Evolutionary conservation across 768 basidiomycete species (phyloP).

Genomic region (Dentipellis sp.): DNA sequence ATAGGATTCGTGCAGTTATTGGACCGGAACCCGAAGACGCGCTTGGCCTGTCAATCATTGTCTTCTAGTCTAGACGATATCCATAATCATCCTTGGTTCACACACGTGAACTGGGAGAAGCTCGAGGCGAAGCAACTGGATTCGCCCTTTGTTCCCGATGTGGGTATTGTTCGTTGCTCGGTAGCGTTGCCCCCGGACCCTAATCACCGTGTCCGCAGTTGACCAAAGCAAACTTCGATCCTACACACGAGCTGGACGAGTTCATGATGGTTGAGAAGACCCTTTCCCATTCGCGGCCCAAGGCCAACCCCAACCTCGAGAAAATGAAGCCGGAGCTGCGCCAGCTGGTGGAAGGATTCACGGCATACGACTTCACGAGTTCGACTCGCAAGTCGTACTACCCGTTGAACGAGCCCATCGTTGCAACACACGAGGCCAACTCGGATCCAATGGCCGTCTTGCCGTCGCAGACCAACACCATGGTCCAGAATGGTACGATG

Average conservation of each 20-base stretch:
- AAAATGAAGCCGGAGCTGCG: constrained; percentile 88
- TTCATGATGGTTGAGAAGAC: constrained; percentile 97
- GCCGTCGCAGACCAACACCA: constrained; percentile 12
- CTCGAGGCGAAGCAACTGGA: constrained; percentile 60
- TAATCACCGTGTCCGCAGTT: constrained; percentile 38
- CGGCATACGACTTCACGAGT: constrained; percentile 74
- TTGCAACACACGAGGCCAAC: constrained; percentile 10
- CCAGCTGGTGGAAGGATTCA: constrained; percentile 94
- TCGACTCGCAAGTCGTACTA: constrained; percentile 79
- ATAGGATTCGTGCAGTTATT: constrained; percentile 47
- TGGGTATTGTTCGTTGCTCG: constrained; percentile 35
- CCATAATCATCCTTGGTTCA: constrained; percentile 80
- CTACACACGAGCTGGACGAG: constrained; percentile 95
- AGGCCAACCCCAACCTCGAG: constrained; percentile 75
- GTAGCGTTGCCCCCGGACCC: neutral
- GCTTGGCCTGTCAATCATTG: constrained; percentile 72
- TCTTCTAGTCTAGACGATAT: constrained; percentile 72
- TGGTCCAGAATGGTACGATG: constrained; percentile 3
- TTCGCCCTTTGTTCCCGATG: constrained; percentile 89
- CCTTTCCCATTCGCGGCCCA: constrained; percentile 89
- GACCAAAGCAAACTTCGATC: constrained; percentile 97
- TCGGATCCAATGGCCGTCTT: neutral
- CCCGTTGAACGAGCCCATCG: constrained; percentile 66
- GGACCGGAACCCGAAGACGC: constrained; percentile 67
- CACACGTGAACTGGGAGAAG: constrained; percentile 68